These are phyloP conservation scores for Allantophomopsis lycopodina DNA, from an alignment of 2,329 filamentous ascomycete genomes.

Conservation along the genomic window DNA sequence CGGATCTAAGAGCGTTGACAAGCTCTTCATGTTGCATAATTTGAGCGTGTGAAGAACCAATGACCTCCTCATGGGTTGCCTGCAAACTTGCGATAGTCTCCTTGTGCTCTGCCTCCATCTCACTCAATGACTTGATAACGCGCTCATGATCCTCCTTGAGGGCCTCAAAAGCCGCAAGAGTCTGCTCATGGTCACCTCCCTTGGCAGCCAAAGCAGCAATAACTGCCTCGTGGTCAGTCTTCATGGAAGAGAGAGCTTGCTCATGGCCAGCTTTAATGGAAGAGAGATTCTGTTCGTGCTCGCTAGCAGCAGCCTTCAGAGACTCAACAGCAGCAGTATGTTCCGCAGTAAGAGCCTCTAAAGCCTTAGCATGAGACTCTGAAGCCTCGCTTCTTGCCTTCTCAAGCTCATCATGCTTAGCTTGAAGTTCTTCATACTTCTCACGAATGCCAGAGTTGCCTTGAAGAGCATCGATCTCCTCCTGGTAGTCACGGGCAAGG, in stretches of 20 bases:
- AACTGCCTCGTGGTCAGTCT: no score
- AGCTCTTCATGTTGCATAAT: background rate
- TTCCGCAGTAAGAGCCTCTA: constrained; percentile 9
- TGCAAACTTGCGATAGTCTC: constrained; percentile 34
- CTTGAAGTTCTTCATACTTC: constrained; percentile 46
- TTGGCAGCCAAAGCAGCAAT: constrained; percentile 7
- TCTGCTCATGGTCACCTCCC: background rate
- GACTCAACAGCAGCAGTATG: constrained; percentile 17
- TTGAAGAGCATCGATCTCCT: constrained; percentile 49
- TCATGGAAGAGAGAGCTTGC: no score
- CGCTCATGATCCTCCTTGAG: no score
- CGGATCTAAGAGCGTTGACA: background rate
- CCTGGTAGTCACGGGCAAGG: constrained; percentile 46
- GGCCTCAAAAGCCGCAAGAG: no score
- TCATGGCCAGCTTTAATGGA: no score
- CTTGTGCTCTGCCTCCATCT: constrained; percentile 28
- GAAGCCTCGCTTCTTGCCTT: constrained; percentile 24
- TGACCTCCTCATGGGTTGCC: constrained; percentile 25
- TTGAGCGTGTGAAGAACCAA: no score
- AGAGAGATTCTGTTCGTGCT: no score
- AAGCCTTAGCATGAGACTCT: constrained; percentile 15
- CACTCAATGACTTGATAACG: no score
- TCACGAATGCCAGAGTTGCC: constrained; percentile 51
- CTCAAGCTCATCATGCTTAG: constrained; percentile 34
- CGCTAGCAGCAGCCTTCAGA: constrained; percentile 19